Evolutionary conservation across 306 rosid genomes (phyloP).

Genomic region (Prunus persica): Prunus_persica_NCBIv2 NC_034011.1:3766001-3766500

Average conservation of each 20-base stretch:
- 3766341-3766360: background rate
- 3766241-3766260: background rate
- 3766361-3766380: too few species aligned
- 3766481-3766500: background rate
- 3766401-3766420: too few species aligned
- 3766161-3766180: background rate
- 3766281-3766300: background rate
- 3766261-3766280: background rate
- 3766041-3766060: background rate
- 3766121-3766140: constrained; percentile 33
- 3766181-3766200: background rate
- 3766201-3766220: background rate
- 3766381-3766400: too few species aligned
- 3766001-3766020: background rate
- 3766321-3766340: background rate
- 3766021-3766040: background rate
- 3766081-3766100: background rate
- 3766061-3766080: background rate
- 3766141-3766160: constrained; percentile 12
- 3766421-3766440: too few species aligned
- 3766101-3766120: background rate
- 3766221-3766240: background rate
- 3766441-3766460: background rate
- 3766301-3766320: background rate
- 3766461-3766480: background rate